Conservation (phyloP, 1,284 basidiomycete species). For the Leccinum fallax region DNA sequence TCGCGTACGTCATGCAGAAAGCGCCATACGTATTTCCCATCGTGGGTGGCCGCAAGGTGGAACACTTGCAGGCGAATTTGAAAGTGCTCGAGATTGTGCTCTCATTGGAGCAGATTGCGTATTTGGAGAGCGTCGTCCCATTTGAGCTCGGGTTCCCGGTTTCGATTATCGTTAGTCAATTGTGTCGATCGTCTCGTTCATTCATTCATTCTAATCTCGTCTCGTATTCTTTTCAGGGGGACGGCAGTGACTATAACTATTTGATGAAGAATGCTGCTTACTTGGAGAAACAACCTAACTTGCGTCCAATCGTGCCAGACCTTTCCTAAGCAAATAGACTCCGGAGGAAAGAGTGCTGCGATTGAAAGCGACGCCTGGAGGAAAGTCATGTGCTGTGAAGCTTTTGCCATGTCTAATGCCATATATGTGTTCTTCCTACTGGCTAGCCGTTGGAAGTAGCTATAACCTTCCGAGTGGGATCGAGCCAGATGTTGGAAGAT, state of each 20-base stretch:
- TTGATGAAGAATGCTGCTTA: constrained; percentile 20
- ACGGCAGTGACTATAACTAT: constrained; percentile 23
- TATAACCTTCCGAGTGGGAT: too few species aligned
- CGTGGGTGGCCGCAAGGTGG: constrained; percentile 52
- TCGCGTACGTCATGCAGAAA: constrained; percentile 54
- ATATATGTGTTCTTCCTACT: too few species aligned
- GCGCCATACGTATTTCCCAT: constrained; percentile 51
- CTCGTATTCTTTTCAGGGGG: constrained; percentile 24
- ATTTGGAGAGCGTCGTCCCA: constrained; percentile 42
- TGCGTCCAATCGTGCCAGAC: constrained; percentile 21
- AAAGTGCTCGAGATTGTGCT: constrained; percentile 49
- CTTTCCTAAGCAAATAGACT: constrained; percentile 1
- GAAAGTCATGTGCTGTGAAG: too few species aligned
- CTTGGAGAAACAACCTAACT: constrained; percentile 27
- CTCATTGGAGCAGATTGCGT: constrained; percentile 45
- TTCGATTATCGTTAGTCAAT: constrained; percentile 40
- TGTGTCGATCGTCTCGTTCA: constrained; percentile 30
- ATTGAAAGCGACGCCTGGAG: too few species aligned
- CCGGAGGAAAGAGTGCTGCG: background rate
- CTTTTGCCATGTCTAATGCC: too few species aligned
- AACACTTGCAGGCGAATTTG: constrained; percentile 51
- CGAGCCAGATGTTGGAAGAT: too few species aligned
- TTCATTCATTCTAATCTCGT: background rate
- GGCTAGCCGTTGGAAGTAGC: too few species aligned
- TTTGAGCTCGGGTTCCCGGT: constrained; percentile 50